phyloP scores from a whole-genome alignment of 305 asterid species.

The Plantago lanceolata region DNA sequence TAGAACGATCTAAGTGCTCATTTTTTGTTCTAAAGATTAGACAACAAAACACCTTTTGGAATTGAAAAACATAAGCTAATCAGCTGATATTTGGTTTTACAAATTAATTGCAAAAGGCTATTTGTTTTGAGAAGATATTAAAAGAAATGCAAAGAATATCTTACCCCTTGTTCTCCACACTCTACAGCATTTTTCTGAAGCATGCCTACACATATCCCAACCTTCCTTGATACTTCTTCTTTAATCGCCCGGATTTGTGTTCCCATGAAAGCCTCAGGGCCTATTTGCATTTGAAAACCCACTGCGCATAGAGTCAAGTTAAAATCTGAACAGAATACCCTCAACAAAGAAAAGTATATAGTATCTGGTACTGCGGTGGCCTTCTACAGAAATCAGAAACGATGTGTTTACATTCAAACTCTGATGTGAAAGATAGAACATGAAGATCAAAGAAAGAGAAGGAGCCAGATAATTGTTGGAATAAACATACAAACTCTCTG shows the following conservation, averaged over 20 bases:
- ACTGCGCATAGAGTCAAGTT: conserved; percentile 33
- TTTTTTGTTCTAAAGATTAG: no score
- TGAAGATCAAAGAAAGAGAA: no score
- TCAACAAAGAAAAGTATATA: no score
- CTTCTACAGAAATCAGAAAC: no score
- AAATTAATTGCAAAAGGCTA: not conserved
- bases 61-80: no score
- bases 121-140: not conserved
- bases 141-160: conserved; percentile 1
- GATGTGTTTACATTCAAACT: no score
- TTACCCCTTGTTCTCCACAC: conserved; percentile 57
- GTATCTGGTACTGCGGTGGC: no score
- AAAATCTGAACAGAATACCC: conserved; percentile 3
- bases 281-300: conserved; percentile 68
- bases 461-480: no score
- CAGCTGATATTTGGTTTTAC: not conserved
- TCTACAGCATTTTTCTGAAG: conserved; percentile 53
- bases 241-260: conserved; percentile 51
- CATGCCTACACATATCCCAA: conserved; percentile 39
- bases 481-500: no score
- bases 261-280: conserved; percentile 46
- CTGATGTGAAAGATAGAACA: no score
- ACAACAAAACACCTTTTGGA: no score
- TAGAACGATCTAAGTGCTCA: no score
- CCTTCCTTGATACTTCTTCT: conserved; percentile 51